These are phyloP conservation scores for Ichthyophthirius multifiliis DNA, from an alignment of 169 alveolate genomes.

Conservation along the genomic window DNA sequence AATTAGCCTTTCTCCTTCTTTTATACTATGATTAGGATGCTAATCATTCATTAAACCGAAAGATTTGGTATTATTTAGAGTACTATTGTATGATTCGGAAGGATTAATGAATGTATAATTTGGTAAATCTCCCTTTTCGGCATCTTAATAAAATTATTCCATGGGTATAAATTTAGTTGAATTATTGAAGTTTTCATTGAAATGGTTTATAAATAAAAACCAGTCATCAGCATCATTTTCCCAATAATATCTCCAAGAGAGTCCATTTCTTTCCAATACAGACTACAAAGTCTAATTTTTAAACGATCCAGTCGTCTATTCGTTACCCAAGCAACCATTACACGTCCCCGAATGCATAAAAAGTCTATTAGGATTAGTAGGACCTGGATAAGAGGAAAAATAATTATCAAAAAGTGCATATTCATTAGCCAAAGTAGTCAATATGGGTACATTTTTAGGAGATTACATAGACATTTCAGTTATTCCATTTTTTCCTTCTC, in stretches of 20 bases:
- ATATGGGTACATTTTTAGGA: background rate
- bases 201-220: background rate
- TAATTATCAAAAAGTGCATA: background rate
- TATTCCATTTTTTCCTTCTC: background rate
- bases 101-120: conserved; percentile 6
- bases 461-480: background rate
- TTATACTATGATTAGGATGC: conserved; percentile 11
- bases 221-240: conserved; percentile 16
- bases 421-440: background rate
- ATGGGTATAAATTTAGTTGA: background rate
- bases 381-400: background rate
- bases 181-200: background rate
- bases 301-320: background rate
- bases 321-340: background rate
- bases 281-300: background rate
- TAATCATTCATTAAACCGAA: conserved; percentile 1
- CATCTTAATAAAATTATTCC: conserved; percentile 11
- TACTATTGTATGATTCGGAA: background rate
- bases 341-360: background rate
- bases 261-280: background rate
- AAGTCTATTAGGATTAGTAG: conserved; percentile 3
- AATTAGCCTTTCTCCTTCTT: conserved; percentile 16
- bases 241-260: background rate
- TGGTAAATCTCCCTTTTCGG: background rate
- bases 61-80: background rate